A percentile compares a stretch with the other conserved stretches of the same genome.
These are phyloP conservation scores for Solanum sparsipilum DNA, from an alignment of 257 asterid species.

Conservation along the genomic window DNA sequence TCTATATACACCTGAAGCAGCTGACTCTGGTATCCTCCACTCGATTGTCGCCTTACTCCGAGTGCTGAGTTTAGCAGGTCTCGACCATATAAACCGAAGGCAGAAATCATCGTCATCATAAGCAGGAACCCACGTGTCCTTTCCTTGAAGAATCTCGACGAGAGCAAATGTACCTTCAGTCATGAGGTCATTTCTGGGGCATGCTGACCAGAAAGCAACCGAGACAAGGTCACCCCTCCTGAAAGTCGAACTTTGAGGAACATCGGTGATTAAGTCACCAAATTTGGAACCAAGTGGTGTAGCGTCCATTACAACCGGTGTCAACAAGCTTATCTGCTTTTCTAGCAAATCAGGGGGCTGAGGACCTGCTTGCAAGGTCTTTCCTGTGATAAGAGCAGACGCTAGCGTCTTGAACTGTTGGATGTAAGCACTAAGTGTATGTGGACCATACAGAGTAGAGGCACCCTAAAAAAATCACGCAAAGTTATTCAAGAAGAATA, in stretches of 20 bases:
- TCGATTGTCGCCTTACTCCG: slow-evolving; percentile 61
- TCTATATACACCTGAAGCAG: slow-evolving; percentile 73
- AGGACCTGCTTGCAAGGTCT: slow-evolving; percentile 54
- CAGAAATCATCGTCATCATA: slow-evolving; percentile 85
- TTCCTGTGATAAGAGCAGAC: slow-evolving; percentile 38
- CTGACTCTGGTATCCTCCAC: slow-evolving; percentile 68
- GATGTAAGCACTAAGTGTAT: slow-evolving; percentile 79
- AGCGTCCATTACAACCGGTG: slow-evolving; percentile 67
- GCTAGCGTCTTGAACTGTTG: slow-evolving; percentile 81
- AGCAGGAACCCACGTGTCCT: slow-evolving; percentile 67
- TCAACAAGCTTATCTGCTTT: slow-evolving; percentile 66
- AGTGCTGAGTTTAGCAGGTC: slow-evolving; percentile 74
- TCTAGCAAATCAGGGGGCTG: slow-evolving; percentile 68
- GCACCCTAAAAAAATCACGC: slow-evolving; percentile 53
- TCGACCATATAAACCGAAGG: slow-evolving; percentile 83
- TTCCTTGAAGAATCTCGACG: slow-evolving; percentile 65
- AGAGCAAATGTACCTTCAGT: slow-evolving; percentile 95
- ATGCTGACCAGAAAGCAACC: slow-evolving; percentile 78
- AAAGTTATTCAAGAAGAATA: not conserved
- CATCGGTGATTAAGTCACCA: slow-evolving; percentile 61
- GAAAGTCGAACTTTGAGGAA: slow-evolving; percentile 61
- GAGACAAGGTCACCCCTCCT: slow-evolving; percentile 57
- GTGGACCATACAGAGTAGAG: slow-evolving; percentile 85
- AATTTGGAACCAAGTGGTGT: slow-evolving; percentile 57
- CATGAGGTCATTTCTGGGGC: slow-evolving; percentile 93